Base-by-base conservation (phyloP, 164 flowering plant species). In the Magnolia sinica region DNA sequence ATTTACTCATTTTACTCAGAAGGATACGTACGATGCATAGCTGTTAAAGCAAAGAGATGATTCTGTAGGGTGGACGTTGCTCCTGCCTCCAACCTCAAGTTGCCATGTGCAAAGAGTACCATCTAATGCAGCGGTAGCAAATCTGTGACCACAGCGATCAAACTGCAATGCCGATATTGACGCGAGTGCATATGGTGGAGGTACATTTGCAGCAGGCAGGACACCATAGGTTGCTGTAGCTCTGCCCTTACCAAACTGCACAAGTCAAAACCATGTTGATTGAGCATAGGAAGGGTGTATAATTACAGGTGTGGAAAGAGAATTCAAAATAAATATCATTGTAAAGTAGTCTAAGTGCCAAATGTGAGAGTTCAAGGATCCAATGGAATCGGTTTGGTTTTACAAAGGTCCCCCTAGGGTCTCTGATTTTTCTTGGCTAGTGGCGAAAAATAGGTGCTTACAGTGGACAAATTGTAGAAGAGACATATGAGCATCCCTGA, bases 41-140 rank as follows among this genome's bases (percentile, higher is more conserved):
- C 84, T 83, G 74, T 86, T 87, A 80, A 96, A 96, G 87, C 98
- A 96, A 70, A 89, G 84, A 73, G 92, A 87, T 77, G 98, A 92
- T 80, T 96, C 97, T 50, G 93, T 91, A 27, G 99, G 99, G 61
- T 79, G 81, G 75, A 92, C 82, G 70, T 92, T 91, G 87, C 91
- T 91, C 80, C 94, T 86, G 81, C 98, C 98, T 81, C 99, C 98
- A 55, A 94, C 98, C 83, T 96, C 99, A 81, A 94, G 94, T 85
- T 94, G 98, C 99, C 99, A 96, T 11, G 97, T 90, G 86, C 97
- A 87, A n/a, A 96, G 87, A 7, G 98, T 96, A 76, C 99, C 99
- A 85, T 96, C 99, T 75, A 86, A 82, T 74, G 98, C 97, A 79
- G 90, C 92, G 70, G 90, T 88, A 24, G 93, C 93, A 87, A 96